A percentile compares a stretch with the other conserved stretches of the same genome.
These are phyloP conservation scores for Agrocybe praecox DNA, from an alignment of 768 basidiomycete species.

Conservation along the genomic window DNA sequence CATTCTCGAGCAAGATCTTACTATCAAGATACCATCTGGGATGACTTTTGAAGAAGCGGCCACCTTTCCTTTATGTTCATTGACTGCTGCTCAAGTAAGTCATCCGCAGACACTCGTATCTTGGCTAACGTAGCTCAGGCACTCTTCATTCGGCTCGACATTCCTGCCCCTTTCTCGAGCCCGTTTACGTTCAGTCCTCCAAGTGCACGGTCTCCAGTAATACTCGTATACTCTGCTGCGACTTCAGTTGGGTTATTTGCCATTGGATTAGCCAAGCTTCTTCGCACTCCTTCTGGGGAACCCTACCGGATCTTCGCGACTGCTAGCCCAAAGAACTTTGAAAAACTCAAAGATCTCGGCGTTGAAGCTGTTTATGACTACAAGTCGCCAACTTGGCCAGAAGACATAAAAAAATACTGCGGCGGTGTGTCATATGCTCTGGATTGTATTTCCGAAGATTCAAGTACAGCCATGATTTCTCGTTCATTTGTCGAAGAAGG, in stretches of 20 bases:
- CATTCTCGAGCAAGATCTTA: slow-evolving; percentile 32
- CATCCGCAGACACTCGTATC: neutral
- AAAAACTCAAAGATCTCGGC: slow-evolving; percentile 26
- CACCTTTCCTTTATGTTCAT: slow-evolving; percentile 30
- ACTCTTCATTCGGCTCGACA: slow-evolving; percentile 31
- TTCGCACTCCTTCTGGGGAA: slow-evolving; percentile 23
- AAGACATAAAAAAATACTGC: slow-evolving; percentile 26
- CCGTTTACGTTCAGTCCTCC: slow-evolving; percentile 17
- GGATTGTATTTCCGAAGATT: slow-evolving; percentile 36
- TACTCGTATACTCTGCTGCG: slow-evolving; percentile 34
- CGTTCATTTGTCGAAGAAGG: slow-evolving; percentile 27
- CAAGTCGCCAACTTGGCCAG: slow-evolving; percentile 28
- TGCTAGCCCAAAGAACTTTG: slow-evolving; percentile 29
- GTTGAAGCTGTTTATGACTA: slow-evolving; percentile 35
- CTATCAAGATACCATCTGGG: slow-evolving; percentile 25
- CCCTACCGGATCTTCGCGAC: slow-evolving; percentile 32
- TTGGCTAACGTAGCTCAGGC: slow-evolving; percentile 17
- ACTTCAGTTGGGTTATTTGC: slow-evolving; percentile 36
- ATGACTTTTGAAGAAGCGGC: slow-evolving; percentile 35
- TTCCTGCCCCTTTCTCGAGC: slow-evolving; percentile 29
- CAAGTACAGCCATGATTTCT: slow-evolving; percentile 30
- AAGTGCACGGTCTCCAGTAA: slow-evolving; percentile 19
- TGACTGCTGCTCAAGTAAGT: slow-evolving; percentile 35
- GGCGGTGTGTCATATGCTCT: slow-evolving; percentile 31
- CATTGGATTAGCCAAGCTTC: slow-evolving; percentile 26